phyloP scores from a whole-genome alignment of 345 rosid species.

The Raphanus raphanistrum region DNA sequence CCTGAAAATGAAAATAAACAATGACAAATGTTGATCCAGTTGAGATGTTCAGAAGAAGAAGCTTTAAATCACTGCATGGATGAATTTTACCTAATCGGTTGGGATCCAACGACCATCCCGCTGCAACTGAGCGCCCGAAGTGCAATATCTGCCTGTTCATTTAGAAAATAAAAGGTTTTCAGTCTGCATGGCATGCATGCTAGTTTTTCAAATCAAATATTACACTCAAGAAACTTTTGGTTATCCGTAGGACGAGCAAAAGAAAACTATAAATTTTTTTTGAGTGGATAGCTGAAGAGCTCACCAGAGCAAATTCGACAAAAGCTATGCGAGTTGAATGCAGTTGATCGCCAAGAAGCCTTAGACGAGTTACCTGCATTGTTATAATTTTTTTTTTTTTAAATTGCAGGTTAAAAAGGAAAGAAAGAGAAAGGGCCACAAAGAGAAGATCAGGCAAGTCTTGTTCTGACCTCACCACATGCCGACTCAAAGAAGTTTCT shows the following conservation, averaged over 20 bases:
- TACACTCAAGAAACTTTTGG: background rate
- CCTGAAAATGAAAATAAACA: constrained; percentile 35
- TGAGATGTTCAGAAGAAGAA: background rate
- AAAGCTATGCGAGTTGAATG: constrained; percentile 91
- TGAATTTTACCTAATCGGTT: constrained; percentile 59
- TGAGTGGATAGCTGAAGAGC: constrained; percentile 15
- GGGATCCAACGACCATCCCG: constrained; percentile 68
- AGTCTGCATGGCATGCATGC: background rate
- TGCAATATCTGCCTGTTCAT: constrained; percentile 80
- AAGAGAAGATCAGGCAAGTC: background rate
- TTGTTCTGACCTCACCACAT: constrained; percentile 78
- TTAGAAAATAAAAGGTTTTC: background rate
- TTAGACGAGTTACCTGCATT: constrained; percentile 74
- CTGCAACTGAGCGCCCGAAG: constrained; percentile 76
- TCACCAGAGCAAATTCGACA: constrained; percentile 85
- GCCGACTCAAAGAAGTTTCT: constrained; percentile 73
- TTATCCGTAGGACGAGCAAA: background rate
- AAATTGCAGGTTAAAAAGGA: background rate
- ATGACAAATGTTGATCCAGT: background rate
- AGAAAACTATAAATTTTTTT: background rate
- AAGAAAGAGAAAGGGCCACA: background rate
- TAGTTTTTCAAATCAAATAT: background rate
- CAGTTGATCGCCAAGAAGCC: constrained; percentile 79
- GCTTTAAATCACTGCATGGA: background rate
- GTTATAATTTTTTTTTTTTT: background rate